Evolutionary conservation across 2,329 filamentous ascomycete species (phyloP), one percentile per base, ranked within the genome.

Genomic region (Cercospora zeae-maydis): DNA sequence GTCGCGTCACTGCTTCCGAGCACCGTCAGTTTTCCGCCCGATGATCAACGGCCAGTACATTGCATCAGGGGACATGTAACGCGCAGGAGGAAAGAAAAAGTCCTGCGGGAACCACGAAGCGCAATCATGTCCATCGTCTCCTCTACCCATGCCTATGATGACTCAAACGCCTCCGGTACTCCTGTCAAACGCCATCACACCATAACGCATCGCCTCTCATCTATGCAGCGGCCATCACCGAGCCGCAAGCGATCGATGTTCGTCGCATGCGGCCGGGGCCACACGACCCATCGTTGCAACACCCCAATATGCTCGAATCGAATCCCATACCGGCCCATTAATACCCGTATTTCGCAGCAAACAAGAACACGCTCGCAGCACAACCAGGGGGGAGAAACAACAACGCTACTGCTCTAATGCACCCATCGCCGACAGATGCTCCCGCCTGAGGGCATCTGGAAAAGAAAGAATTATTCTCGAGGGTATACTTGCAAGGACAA

Each of bases 181-280:
- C 53, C 53, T 19, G 30, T 54, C 24, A 31, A 54, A 54, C 51
- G 51, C 51, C 51, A 54, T 33, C 51, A 33, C 51, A 33, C 33
- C 24, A 10, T 5, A 42, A 30, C 21, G 11, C 53, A 56, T 55
- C 19, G 19, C 53, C 16, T 56, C 53, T 56, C 53, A 56, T 56
- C 53, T 56, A 42, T 56, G 53, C 53, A 56, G 33, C 37, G 13
- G 19, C 53, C 21, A 52, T 21, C 39, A 4, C 21, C 39, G 16
- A 14, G 14, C 6, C 51, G 19, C 51, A 34, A 36, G 51, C 51
- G 51, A 36, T 54, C 19, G 10, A 36, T 14, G 36, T n/a, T 54
- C 51, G 51, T n/a, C 31, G 51, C 30, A 9, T 34, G 16, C 51
- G 8, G 9, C 10, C 30, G 47, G 9, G 30, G 16, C 49, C 49